Conservation (phyloP, 2,329 filamentous ascomycete genomes). For the Aspergillus ibericus region DNA sequence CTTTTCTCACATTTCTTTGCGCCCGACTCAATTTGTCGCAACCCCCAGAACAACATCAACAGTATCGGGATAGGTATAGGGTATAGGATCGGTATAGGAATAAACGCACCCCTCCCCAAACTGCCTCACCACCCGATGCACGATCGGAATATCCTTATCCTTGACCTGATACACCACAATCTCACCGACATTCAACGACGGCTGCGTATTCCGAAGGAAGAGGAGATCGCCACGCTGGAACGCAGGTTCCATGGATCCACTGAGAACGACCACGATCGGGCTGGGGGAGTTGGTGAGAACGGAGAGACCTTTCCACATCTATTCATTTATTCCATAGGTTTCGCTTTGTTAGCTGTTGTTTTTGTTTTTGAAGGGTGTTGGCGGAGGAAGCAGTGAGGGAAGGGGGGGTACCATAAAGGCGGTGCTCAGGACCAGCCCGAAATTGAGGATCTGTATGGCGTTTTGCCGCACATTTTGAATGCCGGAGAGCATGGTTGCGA, state of each 20-base stretch:
- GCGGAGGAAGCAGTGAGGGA: too few relatives aligned
- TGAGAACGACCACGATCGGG: constrained; percentile 63
- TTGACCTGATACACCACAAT: constrained; percentile 80
- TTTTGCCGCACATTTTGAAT: constrained; percentile 73
- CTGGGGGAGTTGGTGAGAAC: constrained; percentile 73
- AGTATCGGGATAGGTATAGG: too few relatives aligned
- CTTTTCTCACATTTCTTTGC: too few relatives aligned
- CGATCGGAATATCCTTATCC: constrained; percentile 96
- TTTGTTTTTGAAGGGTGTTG: not conserved
- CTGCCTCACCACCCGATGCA: constrained; percentile 81
- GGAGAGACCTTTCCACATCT: constrained; percentile 81
- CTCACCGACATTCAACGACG: constrained; percentile 67
- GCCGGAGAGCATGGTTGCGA: constrained; percentile 62
- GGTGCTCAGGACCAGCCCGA: constrained; percentile 83
- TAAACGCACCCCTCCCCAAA: constrained; percentile 50
- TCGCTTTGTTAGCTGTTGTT: too few relatives aligned
- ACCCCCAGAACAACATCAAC: too few relatives aligned
- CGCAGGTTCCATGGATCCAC: constrained; percentile 67
- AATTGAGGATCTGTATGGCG: constrained; percentile 81
- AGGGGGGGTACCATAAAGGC: constrained; percentile 71
- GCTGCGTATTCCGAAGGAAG: constrained; percentile 63
- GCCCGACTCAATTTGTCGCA: too few relatives aligned
- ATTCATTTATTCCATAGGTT: too few relatives aligned
- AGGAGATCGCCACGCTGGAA: constrained; percentile 65
- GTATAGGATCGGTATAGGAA: not conserved